Percentiles rank a stretch among this genome's conserved stretches.
Conservation (phyloP, 768 basidiomycete species). For the Rhizopogon vulgaris region DNA sequence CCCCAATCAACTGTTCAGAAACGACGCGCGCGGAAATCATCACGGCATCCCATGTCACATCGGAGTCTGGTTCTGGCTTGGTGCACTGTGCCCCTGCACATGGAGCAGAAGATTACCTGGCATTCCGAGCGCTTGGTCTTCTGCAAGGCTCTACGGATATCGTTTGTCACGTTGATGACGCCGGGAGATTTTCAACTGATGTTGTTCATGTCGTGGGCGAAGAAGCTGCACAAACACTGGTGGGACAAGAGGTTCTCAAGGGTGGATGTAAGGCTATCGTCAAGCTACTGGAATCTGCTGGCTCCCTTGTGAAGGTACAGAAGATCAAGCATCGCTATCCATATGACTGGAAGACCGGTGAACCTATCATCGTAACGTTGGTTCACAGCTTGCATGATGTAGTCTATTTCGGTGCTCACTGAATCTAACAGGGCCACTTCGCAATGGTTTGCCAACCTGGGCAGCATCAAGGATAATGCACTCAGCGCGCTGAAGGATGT, state of each 20-base stretch:
- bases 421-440: constrained; percentile 67
- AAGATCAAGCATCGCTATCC: constrained; percentile 85
- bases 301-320: constrained; percentile 56
- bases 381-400: constrained; percentile 17
- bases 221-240: constrained; percentile 36
- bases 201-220: constrained; percentile 56
- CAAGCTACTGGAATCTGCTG: constrained; percentile 47
- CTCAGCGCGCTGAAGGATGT: constrained; percentile 64
- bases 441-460: constrained; percentile 96
- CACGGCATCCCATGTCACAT: constrained; percentile 69
- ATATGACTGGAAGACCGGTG: constrained; percentile 93
- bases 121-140: constrained; percentile 55
- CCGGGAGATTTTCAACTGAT: constrained; percentile 61
- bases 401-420: background rate
- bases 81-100: constrained; percentile 96
- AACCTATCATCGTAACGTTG: constrained; percentile 87
- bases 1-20: constrained; percentile 13
- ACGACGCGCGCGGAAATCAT: constrained; percentile 41
- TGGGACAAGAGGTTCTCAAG: constrained; percentile 68
- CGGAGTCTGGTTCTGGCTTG: constrained; percentile 88
- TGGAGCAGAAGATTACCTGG: constrained; percentile 85
- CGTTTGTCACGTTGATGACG: constrained; percentile 76
- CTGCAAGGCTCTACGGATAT: constrained; percentile 38
- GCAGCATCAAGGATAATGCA: constrained; percentile 74
- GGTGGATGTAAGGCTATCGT: constrained; percentile 67